Conservation (phyloP, 352 stramenopile genomes). For the Nannochloropsis limnetica region DNA sequence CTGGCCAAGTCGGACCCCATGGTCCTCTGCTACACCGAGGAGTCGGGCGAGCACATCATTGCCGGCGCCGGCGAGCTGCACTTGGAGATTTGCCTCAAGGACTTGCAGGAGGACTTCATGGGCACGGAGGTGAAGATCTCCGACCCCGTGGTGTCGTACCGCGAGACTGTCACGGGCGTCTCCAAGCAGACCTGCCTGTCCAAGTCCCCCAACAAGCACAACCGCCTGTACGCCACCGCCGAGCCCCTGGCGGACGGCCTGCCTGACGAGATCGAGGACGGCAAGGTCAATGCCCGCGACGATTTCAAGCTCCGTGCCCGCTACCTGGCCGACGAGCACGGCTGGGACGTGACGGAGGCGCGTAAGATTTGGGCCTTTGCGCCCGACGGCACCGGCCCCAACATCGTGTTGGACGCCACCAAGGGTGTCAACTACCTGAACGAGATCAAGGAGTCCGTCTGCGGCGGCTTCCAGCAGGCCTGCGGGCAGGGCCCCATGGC, state of each 20-base stretch:
- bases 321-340: conserved; percentile 93
- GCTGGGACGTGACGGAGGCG: conserved; percentile 91
- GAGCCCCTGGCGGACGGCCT: conserved; percentile 80
- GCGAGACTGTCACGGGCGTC: conserved; percentile 91
- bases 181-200: conserved; percentile 90
- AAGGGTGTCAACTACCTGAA: conserved; percentile 99
- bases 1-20: conserved; percentile 99
- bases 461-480: conserved; percentile 97
- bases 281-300: conserved; percentile 78
- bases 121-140: conserved; percentile 92
- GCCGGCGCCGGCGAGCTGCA: conserved; percentile 96
- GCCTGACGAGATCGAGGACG: conserved; percentile 90
- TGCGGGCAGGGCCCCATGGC: conserved; percentile 93
- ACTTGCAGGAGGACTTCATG: conserved; percentile 99
- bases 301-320: conserved; percentile 93
- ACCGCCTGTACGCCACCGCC: conserved; percentile 95
- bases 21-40: conserved; percentile 98
- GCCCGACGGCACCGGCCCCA: conserved; percentile 94
- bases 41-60: conserved; percentile 99
- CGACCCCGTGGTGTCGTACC: conserved; percentile 97
- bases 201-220: conserved; percentile 99
- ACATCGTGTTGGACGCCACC: conserved; percentile 96
- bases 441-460: conserved; percentile 99
- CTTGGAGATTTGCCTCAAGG: conserved; percentile 99
- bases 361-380: conserved; percentile 99